Base-by-base conservation (phyloP, 2,329 filamentous ascomycete genomes). In the Monilinia laxa region DNA sequence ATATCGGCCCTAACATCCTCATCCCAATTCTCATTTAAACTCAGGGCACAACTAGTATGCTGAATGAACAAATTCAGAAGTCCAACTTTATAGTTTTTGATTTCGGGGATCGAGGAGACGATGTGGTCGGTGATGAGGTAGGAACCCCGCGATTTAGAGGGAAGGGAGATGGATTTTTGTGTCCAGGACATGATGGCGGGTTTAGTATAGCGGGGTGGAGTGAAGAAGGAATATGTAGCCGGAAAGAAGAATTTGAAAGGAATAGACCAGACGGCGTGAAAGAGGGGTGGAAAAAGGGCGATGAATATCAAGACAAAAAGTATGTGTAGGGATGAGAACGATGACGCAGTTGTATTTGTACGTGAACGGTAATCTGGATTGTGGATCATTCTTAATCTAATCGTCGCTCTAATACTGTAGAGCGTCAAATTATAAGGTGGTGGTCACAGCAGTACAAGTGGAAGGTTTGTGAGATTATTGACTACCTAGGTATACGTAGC, bases 21-120 rank as follows among this genome's bases (percentile, higher is more conserved):
- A 76, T 93, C 92, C 79, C 85, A 89, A 80, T 98, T 98, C 84
- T 99, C 95, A 77, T 99, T 99, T 74, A 99, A 81, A 68, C 87
- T 91, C 64, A 99, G 83, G 16, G 91, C 95, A 79, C 93, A 97
- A 75, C 88, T 92, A 6, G 95, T 99, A 80, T 99, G 95, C 80
- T 99, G 94, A 65, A 98, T 84, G 78, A 98, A 99, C 57, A 99
- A 84, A 77, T 97, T 88, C 70, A 98, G 81, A 68, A 96, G 80
- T 55, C 93, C 93, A 73, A 95, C 86, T 78, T 94, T 94, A 85
- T 96, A 97, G 71, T 86, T 78, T 68, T 83, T 83, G 71, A 98
- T 85, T 79, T 97, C 93, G 4, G 94, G 93, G 0, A 98, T 80
- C 68, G 87, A 82, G 60, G 83, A 81, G 35, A 87, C 73, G 66